These are phyloP conservation scores for Metschnikowia baotianmanensis DNA, from an alignment of 805 yeast genomes.

Conservation along the genomic window DNA sequence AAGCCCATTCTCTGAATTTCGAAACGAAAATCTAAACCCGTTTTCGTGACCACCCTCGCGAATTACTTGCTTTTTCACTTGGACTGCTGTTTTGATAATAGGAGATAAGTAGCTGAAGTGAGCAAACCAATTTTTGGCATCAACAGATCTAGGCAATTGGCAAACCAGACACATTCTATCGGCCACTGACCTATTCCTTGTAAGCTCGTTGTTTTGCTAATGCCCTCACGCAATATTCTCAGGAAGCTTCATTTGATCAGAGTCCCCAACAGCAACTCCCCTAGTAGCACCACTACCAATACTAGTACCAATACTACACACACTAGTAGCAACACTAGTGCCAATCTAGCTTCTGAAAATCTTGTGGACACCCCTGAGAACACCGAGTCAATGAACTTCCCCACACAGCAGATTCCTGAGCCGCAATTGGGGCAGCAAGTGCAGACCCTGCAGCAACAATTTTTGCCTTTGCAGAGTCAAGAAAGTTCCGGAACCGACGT, in stretches of 20 bases:
- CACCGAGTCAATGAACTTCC: constrained; percentile 17
- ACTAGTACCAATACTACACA: no score
- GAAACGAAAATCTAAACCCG: no score
- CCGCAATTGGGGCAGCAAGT: constrained; percentile 3
- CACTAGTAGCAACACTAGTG: no score
- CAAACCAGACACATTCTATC: no score
- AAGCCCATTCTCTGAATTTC: no score
- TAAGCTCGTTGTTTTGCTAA: background rate
- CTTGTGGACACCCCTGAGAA: constrained; percentile 14
- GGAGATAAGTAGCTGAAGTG: no score
- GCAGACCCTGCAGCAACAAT: constrained; percentile 3
- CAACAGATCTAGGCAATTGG: no score
- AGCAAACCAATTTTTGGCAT: no score
- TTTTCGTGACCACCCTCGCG: no score
- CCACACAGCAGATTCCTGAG: constrained; percentile 3
- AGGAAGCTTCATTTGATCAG: constrained; percentile 19
- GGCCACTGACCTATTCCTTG: no score
- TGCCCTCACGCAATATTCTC: constrained; percentile 18
- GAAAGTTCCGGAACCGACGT: background rate
- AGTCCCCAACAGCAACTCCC: constrained; percentile 8
- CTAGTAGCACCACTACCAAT: constrained; percentile 6
- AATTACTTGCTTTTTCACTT: no score
- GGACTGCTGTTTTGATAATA: no score
- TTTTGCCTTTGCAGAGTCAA: background rate
- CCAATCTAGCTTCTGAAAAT: constrained; percentile 6